Base-by-base conservation (phyloP, 306 rosid species). In the Malus fusca region DNA sequence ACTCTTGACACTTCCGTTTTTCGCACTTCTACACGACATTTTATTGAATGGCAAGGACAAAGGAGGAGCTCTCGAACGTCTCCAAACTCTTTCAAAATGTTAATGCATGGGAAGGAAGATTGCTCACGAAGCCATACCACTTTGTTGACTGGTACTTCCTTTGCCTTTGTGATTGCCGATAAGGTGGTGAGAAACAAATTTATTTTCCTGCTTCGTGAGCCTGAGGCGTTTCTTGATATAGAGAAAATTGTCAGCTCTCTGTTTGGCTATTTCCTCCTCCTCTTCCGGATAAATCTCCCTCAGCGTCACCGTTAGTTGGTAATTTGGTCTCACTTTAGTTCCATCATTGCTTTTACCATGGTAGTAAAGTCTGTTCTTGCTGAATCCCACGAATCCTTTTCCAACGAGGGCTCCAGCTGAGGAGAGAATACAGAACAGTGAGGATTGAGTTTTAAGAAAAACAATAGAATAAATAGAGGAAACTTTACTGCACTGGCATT, bases 281-380 rank as follows among this genome's bases (percentile, higher is more conserved):
- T 93, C 97, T 82, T 90, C 91, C 1, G 96, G 81, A 28, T 97
- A 88, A 67, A 89, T 90, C 85, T 90, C 97, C 85, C 98, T 87
- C 35, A 93, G 78, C 11, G 89, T 88, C 71, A 93, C 85, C 4
- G 92, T 88, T 52, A 93, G 84, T 63, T 97, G 90, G 87, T 92
- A 87, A 71, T 89, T 93, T 14, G 96, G 89, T 76, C 83, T 86
- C 78, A 75, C 75, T 80, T 31, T 85, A 17, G 86, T 21, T 62
- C 96, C 96, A 19, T 53, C 13, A 69, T 51, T 82, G 48, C 86
- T 86, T 85, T 60, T 86, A 58, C 71, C 61, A 76, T 93, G 98
- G 75, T 66, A 83, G 18, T 83, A 51, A 66, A 82, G 5, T 77
- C 87, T 89, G 84, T 84, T 89, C 71, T 70, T 75, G 65, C 31